Percentiles rank a stretch among this genome's conserved stretches.
phyloP scores from a whole-genome alignment of 805 yeast genomes.

The Dipodascopsis uninucleata region DNA sequence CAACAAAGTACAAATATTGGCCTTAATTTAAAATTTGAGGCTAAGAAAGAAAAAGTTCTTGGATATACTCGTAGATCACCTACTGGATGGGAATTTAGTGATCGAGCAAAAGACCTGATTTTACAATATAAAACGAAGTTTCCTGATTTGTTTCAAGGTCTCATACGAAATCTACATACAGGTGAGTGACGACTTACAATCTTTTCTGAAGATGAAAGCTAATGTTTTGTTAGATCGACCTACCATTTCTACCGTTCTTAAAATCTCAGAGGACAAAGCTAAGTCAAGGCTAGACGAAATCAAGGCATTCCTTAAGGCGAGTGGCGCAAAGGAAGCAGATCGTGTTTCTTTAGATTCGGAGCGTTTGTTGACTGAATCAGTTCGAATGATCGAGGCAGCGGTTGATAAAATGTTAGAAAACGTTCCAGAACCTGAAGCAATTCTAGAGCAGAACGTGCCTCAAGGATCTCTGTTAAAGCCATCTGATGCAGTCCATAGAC shows the following conservation, averaged over 20 bases:
- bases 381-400: conserved; percentile 61
- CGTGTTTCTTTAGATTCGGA: conserved; percentile 75
- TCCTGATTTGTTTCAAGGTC: conserved; percentile 53
- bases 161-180: conserved; percentile 34
- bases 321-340: conserved; percentile 40
- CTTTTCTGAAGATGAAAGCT: too few relatives aligned
- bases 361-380: conserved; percentile 63
- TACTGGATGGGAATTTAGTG: conserved; percentile 79
- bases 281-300: conserved; percentile 34
- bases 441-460: conserved; percentile 73
- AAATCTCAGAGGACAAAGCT: conserved; percentile 30
- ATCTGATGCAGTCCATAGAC: conserved; percentile 60
- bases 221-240: conserved; percentile 17
- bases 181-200: conserved; percentile 3
- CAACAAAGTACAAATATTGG: conserved; percentile 70
- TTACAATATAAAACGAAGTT: conserved; percentile 58
- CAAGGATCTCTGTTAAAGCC: conserved; percentile 78
- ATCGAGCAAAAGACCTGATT: conserved; percentile 64
- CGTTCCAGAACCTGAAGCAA: conserved; percentile 35
- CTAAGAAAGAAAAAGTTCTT: conserved; percentile 72
- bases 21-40: conserved; percentile 77
- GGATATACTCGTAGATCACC: conserved; percentile 73
- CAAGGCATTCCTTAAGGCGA: conserved; percentile 44
- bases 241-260: conserved; percentile 3
- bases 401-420: conserved; percentile 41